Evolutionary conservation across 768 basidiomycete genomes (phyloP), one percentile per base, ranked within the genome.

Genomic region (Kwoniella pini): DNA sequence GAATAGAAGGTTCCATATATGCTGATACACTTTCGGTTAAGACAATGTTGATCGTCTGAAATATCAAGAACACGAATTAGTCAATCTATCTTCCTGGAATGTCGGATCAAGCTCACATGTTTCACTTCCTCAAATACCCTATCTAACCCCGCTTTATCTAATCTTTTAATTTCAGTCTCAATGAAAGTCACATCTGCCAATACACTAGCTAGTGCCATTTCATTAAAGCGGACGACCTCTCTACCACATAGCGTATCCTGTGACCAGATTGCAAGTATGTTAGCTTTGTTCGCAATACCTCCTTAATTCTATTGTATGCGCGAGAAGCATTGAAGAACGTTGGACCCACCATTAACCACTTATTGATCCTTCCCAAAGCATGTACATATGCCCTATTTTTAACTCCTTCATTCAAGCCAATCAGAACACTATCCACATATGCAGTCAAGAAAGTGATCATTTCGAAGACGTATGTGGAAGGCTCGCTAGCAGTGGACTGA

Each of bases 401-500:
- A 80, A 91, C 88, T 10, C 81, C 79, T 57, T 93, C 89, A 57
- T 89, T 87, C 80, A 98, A 61, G 83, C 84, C 67, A 88, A 86
- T 60, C 86, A 91, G 77, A 1, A 80, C 79, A 44, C 74, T 75
- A 58, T 98, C 96, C 48, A 99, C 91, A 56, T 96, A 90, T 1
- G 94, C 96, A 38, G 88, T 94, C 53, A 98, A 83, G 89, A 94
- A 99, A 76, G 92, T 93, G 76, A 95, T 85, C 70, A 98, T 85
- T 77, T 97, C 95, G 75, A 91, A 88, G 2, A 98, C 83, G 79
- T 97, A 97, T 84, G 88, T 88, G 84, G 91, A 94, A 43, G 94
- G 91, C 33, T 85, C 85, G 59, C 84, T 57, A 2, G 64, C 61
- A 0, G 67, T 84, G 11, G 81, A 76, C 31, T 82, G 80, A 9